Conservation (phyloP, 352 stramenopile genomes). For the Phytophthora chlamydospora region DNA sequence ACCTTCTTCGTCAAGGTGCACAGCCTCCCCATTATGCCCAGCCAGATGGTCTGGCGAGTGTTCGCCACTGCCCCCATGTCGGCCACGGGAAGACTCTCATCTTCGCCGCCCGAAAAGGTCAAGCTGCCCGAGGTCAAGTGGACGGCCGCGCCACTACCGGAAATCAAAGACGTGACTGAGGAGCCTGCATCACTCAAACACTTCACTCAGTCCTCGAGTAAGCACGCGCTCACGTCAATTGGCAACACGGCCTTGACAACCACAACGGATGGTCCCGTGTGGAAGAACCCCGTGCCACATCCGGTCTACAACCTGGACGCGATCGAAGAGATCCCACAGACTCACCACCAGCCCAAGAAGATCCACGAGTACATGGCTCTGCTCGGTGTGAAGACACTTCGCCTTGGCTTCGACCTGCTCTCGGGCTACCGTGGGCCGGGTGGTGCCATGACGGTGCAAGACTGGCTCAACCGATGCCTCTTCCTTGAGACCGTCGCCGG, state of each 20-base stretch:
- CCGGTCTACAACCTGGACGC: constrained; percentile 45
- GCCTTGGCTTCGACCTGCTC: constrained; percentile 50
- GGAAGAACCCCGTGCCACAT: constrained; percentile 54
- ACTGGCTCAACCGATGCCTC: constrained; percentile 76
- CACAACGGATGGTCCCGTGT: constrained; percentile 7
- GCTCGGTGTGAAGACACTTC: constrained; percentile 43
- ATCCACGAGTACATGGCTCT: constrained; percentile 46
- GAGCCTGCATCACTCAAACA: constrained; percentile 36
- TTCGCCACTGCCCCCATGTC: constrained; percentile 8
- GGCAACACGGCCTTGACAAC: neutral
- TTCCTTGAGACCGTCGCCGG: constrained; percentile 81
- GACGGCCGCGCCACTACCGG: constrained; percentile 31
- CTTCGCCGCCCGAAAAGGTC: constrained; percentile 6
- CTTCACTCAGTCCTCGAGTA: constrained; percentile 35
- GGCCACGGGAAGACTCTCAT: constrained; percentile 4
- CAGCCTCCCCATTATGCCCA: constrained; percentile 26
- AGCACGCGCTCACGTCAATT: constrained; percentile 11
- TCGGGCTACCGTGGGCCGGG: constrained; percentile 57
- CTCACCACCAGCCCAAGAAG: constrained; percentile 40
- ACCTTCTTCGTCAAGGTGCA: constrained; percentile 20
- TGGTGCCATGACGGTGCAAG: constrained; percentile 56
- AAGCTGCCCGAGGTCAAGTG: constrained; percentile 18
- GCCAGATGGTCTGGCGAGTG: constrained; percentile 23
- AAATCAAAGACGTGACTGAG: constrained; percentile 47
- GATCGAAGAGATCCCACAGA: constrained; percentile 42